Evolutionary conservation across 2,329 filamentous ascomycete species (phyloP).

Genomic region (Fusarium tuaranense): DNA sequence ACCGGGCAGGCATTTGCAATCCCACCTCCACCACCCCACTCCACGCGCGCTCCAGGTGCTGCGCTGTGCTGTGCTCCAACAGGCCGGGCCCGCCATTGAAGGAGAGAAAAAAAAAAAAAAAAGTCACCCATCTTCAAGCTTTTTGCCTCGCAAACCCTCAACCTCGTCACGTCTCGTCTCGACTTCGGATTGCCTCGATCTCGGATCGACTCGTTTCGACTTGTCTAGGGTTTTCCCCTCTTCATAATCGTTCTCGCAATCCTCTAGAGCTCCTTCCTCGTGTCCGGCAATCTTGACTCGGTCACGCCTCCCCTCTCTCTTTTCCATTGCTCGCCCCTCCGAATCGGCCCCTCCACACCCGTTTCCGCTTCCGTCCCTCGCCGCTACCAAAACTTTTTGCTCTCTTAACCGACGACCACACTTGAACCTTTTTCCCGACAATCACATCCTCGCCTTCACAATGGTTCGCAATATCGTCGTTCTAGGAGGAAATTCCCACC

Average conservation of each 20-base stretch:
- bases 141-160: conserved; percentile 35
- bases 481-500: conserved; percentile 93
- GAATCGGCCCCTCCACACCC: conserved; percentile 45
- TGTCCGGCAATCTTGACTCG: conserved; percentile 16
- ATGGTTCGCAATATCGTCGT: conserved; percentile 98
- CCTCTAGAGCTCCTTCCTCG: conserved; percentile 16
- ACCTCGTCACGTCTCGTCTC: conserved; percentile 19
- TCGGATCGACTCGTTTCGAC: conserved; percentile 30
- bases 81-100: conserved; percentile 39
- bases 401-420: conserved; percentile 25
- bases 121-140: conserved; percentile 30
- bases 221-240: conserved; percentile 25
- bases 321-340: conserved; percentile 37
- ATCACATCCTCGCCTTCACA: conserved; percentile 38
- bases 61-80: conserved; percentile 37
- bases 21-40: conserved; percentile 35
- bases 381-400: conserved; percentile 43
- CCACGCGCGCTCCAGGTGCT: conserved; percentile 24
- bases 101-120: conserved; percentile 35
- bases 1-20: conserved; percentile 40
- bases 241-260: conserved; percentile 9
- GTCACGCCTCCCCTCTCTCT: conserved; percentile 23
- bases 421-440: conserved; percentile 19
- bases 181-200: conserved; percentile 29
- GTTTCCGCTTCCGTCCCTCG: conserved; percentile 44